These are phyloP conservation scores for Clarkia xantiana DNA, from an alignment of 345 rosid species.

Conservation along the genomic window DNA sequence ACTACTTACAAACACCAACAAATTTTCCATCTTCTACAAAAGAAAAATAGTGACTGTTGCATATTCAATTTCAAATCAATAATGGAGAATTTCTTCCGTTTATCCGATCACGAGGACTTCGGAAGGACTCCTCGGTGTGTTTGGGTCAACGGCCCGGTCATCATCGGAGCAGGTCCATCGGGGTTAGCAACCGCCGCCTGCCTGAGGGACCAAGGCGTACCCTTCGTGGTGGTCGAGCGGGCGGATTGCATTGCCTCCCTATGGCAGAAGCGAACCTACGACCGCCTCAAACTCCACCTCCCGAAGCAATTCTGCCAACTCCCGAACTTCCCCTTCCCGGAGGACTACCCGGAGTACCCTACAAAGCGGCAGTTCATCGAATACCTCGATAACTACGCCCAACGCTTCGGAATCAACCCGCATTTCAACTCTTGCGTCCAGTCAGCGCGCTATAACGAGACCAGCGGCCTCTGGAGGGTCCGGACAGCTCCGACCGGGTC, in stretches of 20 bases:
- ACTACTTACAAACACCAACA: too few species aligned
- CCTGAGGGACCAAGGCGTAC: slow-evolving; percentile 54
- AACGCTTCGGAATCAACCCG: slow-evolving; percentile 43
- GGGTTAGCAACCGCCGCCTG: slow-evolving; percentile 64
- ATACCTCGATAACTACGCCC: slow-evolving; percentile 59
- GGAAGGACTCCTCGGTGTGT: slow-evolving; percentile 34
- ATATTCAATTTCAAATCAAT: too few species aligned
- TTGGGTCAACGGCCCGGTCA: slow-evolving; percentile 84
- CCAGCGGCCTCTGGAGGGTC: slow-evolving; percentile 59
- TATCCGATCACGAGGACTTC: not conserved
- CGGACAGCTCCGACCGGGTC: slow-evolving; percentile 29
- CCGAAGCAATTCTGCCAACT: slow-evolving; percentile 75
- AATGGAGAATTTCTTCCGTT: slow-evolving; percentile 3
- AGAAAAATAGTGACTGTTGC: too few species aligned
- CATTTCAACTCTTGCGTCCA: slow-evolving; percentile 56
- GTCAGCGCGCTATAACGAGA: slow-evolving; percentile 55
- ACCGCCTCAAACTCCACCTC: slow-evolving; percentile 79
- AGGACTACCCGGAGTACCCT: slow-evolving; percentile 62
- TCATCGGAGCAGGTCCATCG: slow-evolving; percentile 82
- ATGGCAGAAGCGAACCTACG: slow-evolving; percentile 71
- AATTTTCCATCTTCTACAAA: too few species aligned
- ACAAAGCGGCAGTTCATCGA: slow-evolving; percentile 54
- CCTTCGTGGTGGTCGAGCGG: slow-evolving; percentile 63
- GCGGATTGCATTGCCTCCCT: slow-evolving; percentile 74
- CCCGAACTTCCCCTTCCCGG: slow-evolving; percentile 51